Conservation (phyloP, 2,329 filamentous ascomycete genomes). For the Rutstroemia sp. region DNA sequence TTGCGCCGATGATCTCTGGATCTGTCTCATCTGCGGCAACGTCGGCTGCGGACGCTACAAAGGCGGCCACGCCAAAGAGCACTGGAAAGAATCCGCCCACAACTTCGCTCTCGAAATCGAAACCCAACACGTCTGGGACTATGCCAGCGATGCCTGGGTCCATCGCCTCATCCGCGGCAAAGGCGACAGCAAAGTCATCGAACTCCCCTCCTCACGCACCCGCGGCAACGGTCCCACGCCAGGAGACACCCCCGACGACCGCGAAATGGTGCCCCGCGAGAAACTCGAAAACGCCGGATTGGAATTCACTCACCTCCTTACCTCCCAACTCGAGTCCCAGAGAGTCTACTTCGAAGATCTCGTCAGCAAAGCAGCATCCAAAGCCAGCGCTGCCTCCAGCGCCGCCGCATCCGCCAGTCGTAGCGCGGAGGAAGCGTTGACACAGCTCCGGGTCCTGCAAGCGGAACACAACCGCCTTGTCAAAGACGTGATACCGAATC, state of each 20-base stretch:
- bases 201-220: conserved; percentile 55
- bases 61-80: conserved; percentile 83
- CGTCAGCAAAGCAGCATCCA: conserved; percentile 81
- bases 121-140: conserved; percentile 97
- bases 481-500: conserved; percentile 50
- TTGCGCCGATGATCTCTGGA: conserved; percentile 78
- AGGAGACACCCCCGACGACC: conserved; percentile 30
- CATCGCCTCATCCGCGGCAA: conserved; percentile 93
- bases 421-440: conserved; percentile 41
- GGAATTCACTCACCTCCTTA: conserved; percentile 91
- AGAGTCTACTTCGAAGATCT: conserved; percentile 91
- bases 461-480: conserved; percentile 40
- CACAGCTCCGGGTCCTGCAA: conserved; percentile 46
- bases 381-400: conserved; percentile 67
- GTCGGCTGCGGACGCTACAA: conserved; percentile 94
- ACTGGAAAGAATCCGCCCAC: conserved; percentile 85
- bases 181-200: conserved; percentile 83
- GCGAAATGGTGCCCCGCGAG: conserved; percentile 63
- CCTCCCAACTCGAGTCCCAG: conserved; percentile 87
- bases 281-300: conserved; percentile 73
- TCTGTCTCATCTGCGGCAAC: conserved; percentile 87
- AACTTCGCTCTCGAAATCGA: conserved; percentile 88
- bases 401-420: conserved; percentile 55
- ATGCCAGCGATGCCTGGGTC: conserved; percentile 90
- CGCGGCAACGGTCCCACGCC: background rate